Evolutionary conservation across 176 grass and related monocot genomes (phyloP).

Genomic region (Urochloa ruziziensis): DNA sequence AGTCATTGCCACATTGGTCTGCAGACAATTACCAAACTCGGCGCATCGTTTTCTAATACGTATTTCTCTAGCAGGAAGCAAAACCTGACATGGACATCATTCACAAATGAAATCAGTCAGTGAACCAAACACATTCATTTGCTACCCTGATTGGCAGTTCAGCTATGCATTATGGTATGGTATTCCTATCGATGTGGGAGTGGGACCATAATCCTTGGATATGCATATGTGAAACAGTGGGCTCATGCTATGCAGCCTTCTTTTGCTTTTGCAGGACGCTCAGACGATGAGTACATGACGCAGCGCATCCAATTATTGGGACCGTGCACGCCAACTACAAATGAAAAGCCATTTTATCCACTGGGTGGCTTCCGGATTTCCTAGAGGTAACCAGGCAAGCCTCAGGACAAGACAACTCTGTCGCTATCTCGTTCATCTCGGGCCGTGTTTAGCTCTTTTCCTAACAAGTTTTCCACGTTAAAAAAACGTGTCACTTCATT

Average conservation of each 20-base stretch:
- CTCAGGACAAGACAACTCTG: background rate
- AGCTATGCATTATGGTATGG: background rate
- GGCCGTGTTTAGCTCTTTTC: too few species aligned
- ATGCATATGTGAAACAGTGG: background rate
- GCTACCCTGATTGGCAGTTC: background rate
- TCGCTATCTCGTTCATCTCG: background rate
- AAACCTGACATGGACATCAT: background rate
- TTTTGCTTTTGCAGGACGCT: conserved; percentile 17
- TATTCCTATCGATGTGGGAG: background rate
- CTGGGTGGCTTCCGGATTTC: conserved; percentile 16
- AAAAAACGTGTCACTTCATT: too few species aligned
- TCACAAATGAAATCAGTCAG: background rate
- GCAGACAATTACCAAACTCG: background rate
- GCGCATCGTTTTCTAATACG: conserved; percentile 15
- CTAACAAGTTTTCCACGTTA: too few species aligned
- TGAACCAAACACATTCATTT: conserved; percentile 1
- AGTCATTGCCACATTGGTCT: background rate
- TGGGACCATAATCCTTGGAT: background rate
- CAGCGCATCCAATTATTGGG: conserved; percentile 22
- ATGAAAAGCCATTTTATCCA: background rate
- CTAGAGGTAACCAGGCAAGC: background rate
- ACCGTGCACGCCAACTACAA: background rate
- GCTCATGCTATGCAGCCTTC: conserved; percentile 3
- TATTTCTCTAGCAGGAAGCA: background rate
- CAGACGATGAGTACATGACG: conserved; percentile 8